Evolutionary conservation across 768 basidiomycete genomes (phyloP).

Genomic region (Podaxis sp.): DNA sequence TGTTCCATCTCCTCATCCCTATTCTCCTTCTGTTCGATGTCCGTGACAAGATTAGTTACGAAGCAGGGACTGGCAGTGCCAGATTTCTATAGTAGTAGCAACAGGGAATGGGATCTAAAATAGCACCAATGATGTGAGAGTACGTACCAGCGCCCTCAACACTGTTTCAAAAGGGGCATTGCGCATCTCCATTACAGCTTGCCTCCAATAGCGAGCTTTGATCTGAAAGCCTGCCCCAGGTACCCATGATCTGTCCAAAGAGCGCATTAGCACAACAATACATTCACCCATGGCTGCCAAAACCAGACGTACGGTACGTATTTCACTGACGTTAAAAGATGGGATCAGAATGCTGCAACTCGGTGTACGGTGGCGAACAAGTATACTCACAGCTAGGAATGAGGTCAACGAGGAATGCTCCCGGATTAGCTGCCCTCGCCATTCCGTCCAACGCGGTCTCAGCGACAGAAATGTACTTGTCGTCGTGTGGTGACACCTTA

Average conservation of each 20-base stretch:
- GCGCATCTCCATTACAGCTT: conserved; percentile 47
- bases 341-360: neutral
- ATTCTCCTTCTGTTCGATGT: conserved; percentile 24
- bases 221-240: conserved; percentile 52
- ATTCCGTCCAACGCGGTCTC: conserved; percentile 52
- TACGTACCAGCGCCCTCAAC: conserved; percentile 36
- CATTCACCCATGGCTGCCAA: no score
- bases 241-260: conserved; percentile 39
- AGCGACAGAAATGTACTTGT: conserved; percentile 50
- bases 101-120: neutral
- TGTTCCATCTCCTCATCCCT: conserved; percentile 25
- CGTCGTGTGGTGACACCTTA: conserved; percentile 38
- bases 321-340: conserved; percentile 37
- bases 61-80: conserved; percentile 36
- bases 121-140: neutral
- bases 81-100: conserved; percentile 23
- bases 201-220: conserved; percentile 50
- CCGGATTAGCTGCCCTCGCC: conserved; percentile 49
- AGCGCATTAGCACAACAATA: conserved; percentile 1
- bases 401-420: conserved; percentile 52
- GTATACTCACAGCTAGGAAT: conserved; percentile 37
- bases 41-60: conserved; percentile 29
- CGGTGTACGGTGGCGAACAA: neutral
- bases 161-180: conserved; percentile 41
- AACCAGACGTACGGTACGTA: conserved; percentile 39